Evolutionary conservation across 73 alveolate genomes (phyloP), one percentile per base, ranked within the genome.

Genomic region (Symbiodinium natans): DNA sequence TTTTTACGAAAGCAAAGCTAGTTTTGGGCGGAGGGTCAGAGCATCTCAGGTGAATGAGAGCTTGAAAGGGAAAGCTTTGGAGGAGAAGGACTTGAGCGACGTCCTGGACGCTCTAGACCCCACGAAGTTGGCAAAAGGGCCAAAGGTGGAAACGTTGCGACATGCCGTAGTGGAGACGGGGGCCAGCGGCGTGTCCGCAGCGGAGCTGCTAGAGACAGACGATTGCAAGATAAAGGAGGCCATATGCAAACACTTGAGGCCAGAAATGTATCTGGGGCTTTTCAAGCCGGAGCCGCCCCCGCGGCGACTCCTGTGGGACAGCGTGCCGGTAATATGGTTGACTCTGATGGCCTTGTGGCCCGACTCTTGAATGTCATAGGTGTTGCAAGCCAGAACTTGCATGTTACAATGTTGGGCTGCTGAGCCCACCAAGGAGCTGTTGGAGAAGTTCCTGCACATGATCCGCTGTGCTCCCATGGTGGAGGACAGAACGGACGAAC

Each of bases 261-360:
- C 13, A 7, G 11, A 13, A 19, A 19, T 68, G 33, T n/a, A 68
- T 36, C 29, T 68, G 13, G 83, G 83, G 40, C 83, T 68, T 68
- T 68, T 68, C 38, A 68, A n/a, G 10, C n/a, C 40, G n/a, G 7
- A 21, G n/a, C 83, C 83, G 7, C 40, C 38, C 10, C 40, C 33
- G 7, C 10, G 7, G 83, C 10, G 40, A 13, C 83, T 68, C 11
- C 33, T 68, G 83, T 7, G 7, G 15, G 40, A 68, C 40, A 68
- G 83, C 29, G 38, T 68, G 83, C 83, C 83, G 38, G 83, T 68
- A 10, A 36, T 68, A 19, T 68, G 83, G 83, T 36, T 23, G 83
- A 68, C 83, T 68, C 33, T 68, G 83, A 68, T 68, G 15, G 83
- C 83, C 38, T 19, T 68, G 13, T 68, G 83, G 83, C 83, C 83